Evolutionary conservation across 805 yeast genomes (phyloP).

Genomic region (Sugiyamaella boreocaroliniensis): DNA sequence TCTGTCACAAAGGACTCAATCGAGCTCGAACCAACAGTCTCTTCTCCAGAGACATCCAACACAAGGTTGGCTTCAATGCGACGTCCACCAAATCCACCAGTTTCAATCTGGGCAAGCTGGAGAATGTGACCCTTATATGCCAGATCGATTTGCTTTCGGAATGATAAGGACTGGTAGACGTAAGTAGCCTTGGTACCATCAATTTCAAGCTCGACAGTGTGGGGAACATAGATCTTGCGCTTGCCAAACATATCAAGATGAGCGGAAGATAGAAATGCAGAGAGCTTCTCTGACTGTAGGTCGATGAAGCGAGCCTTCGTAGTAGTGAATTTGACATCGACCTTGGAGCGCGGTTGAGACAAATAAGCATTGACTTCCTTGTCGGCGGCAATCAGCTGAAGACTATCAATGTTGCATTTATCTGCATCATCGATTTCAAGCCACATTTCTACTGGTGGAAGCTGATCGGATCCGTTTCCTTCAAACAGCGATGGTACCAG

Average conservation of each 20-base stretch:
- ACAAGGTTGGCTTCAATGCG: conserved; percentile 44
- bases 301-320: conserved; percentile 28
- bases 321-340: conserved; percentile 43
- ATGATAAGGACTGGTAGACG: conserved; percentile 38
- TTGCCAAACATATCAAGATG: conserved; percentile 38
- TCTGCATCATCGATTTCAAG: conserved; percentile 36
- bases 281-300: conserved; percentile 38
- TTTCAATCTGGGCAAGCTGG: conserved; percentile 45
- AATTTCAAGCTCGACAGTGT: conserved; percentile 35
- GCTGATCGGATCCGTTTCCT: conserved; percentile 10
- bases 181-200: conserved; percentile 37
- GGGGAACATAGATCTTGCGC: conserved; percentile 34
- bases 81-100: conserved; percentile 55
- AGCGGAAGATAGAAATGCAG: conserved; percentile 35
- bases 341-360: conserved; percentile 35
- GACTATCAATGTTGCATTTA: conserved; percentile 34
- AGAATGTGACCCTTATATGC: conserved; percentile 31
- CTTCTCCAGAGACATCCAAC: conserved; percentile 25
- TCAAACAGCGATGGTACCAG: conserved; percentile 41
- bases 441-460: conserved; percentile 56
- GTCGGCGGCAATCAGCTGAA: conserved; percentile 41
- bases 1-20: conserved; percentile 11
- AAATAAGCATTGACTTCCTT: conserved; percentile 40
- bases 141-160: conserved; percentile 42
- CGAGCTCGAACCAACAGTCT: conserved; percentile 4